Percentiles rank a stretch among this genome's conserved stretches.
These are phyloP conservation scores for Euphorbia peplus DNA, from an alignment of 345 rosid species.

Conservation along the genomic window DNA sequence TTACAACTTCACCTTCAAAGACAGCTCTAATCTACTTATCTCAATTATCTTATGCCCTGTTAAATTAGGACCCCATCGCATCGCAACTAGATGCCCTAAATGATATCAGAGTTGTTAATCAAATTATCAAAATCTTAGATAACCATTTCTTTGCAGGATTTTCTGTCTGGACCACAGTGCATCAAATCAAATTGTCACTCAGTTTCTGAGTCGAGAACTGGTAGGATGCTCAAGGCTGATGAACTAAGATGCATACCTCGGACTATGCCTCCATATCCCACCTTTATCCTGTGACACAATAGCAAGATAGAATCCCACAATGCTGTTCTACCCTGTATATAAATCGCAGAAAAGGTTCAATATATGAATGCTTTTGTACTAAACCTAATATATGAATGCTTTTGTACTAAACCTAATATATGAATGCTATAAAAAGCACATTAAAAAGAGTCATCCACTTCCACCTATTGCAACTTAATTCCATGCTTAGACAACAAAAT, in stretches of 20 bases:
- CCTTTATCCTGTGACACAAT: constrained; percentile 71
- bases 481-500: not conserved
- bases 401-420: not conserved
- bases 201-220: constrained; percentile 59
- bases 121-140: too few relatives aligned
- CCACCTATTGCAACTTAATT: not conserved
- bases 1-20: too few relatives aligned
- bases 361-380: not conserved
- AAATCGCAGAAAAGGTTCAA: not conserved
- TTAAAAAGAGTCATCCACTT: not conserved
- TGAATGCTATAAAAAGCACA: not conserved
- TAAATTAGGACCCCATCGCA: too few relatives aligned
- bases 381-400: not conserved
- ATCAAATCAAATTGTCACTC: constrained; percentile 27
- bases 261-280: constrained; percentile 69
- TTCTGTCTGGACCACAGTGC: too few relatives aligned
- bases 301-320: constrained; percentile 85
- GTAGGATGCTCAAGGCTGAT: constrained; percentile 70
- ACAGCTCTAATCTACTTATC: too few relatives aligned
- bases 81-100: too few relatives aligned
- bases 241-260: constrained; percentile 90
- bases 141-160: too few relatives aligned
- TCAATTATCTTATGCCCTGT: too few relatives aligned
- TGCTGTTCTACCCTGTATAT: constrained; percentile 81
- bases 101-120: too few relatives aligned